phyloP scores from a whole-genome alignment of 225 moss, liverwort and hornwort species.

The Thuidium tamariscinum region DNA sequence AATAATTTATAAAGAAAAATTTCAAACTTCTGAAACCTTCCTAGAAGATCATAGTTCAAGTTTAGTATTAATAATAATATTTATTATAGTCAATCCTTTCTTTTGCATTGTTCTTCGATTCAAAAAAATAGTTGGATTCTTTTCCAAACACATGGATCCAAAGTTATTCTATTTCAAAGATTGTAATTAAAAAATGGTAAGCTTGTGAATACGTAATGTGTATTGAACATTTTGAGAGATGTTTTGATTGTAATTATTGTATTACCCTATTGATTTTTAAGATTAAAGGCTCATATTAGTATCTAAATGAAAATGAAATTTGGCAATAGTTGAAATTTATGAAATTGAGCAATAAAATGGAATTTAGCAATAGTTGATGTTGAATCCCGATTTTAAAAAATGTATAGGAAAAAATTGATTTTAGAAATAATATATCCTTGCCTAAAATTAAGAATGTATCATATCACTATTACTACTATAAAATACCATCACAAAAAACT shows the following conservation, averaged over 20 bases:
- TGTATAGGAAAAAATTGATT: too few relatives aligned
- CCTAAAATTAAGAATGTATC: too few relatives aligned
- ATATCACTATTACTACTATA: too few relatives aligned
- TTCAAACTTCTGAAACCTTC: rapidly evolving
- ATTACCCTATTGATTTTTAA: rapidly evolving
- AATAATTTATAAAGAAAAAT: rapidly evolving
- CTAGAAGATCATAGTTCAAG: background rate
- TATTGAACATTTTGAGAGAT: background rate
- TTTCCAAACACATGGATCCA: background rate
- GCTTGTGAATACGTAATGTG: background rate
- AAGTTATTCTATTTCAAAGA: background rate
- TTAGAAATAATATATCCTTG: too few relatives aligned
- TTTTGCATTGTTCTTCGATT: background rate
- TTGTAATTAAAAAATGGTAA: background rate
- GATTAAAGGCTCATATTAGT: background rate
- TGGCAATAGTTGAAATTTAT: background rate
- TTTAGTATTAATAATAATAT: background rate
- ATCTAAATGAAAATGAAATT: background rate
- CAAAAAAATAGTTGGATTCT: background rate
- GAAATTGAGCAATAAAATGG: too few relatives aligned
- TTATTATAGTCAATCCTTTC: background rate
- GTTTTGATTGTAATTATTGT: background rate
- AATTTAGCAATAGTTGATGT: too few relatives aligned
- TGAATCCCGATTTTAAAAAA: too few relatives aligned
- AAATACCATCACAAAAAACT: background rate